Base-by-base conservation (phyloP, 2,329 filamentous ascomycete genomes). In the Hysterium pulicare region DNA sequence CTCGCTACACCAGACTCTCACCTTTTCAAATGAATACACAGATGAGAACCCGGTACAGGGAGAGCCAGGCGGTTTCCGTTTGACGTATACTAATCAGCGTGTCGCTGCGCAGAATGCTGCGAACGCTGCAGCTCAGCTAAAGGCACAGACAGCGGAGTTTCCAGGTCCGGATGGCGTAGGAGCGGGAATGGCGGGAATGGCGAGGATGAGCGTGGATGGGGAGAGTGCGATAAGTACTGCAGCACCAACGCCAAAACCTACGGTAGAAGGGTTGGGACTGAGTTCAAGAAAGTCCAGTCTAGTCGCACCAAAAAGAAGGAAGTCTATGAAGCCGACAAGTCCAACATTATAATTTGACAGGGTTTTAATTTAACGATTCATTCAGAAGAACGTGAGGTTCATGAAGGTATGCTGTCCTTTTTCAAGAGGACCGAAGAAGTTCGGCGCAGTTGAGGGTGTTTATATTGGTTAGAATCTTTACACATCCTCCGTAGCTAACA, bases 11-110 rank as follows among this genome's bases (percentile, higher is more conserved):
- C 68, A 82, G 24, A 72, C 75, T 19, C 65, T 76, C 10, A 66
- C 66, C 6, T 82, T 78, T 54, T 77, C 73, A 11, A 73, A 80
- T 49, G 81, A 84, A 48, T 84, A 73, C 63, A 79, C 79, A 69
- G 81, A 84, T 57, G 80, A 83, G 53, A 81, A 77, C 46, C 79
- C 81, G 0, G 64, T 84, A 11, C 68, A 76, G 6, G 81, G 81
- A 36, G 81, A 84, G 56, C 81, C 82, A 0, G 81, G 81, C 22
- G 74, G 73, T 4, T 83, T 84, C 51, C 76, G 79, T 41, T 72
- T 83, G 49, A 71, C 72, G 4, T 66, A 67, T 24, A 71, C 72
- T 2, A 63, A 61, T 20, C 61, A 66, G 24, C 66, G 64, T 7
- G 61, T 75, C 7, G 67, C 70, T 45, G 70, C 71, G 33, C 47